Conservation (phyloP, 345 rosid species). For the Balakata baccata region DNA sequence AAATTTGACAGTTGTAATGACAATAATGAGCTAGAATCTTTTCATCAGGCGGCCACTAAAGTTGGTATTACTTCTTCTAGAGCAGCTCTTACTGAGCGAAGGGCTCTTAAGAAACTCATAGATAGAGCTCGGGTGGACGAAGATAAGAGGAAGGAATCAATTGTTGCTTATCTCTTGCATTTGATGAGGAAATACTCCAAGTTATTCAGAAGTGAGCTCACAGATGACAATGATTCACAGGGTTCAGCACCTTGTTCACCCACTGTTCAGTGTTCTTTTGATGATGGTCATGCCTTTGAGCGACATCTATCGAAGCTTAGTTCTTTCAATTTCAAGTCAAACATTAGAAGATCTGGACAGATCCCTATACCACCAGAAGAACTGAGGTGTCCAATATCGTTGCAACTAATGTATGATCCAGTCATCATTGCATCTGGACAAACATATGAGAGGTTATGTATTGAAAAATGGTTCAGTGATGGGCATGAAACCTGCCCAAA, state of each 20-base stretch:
- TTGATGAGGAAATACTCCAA: conserved; percentile 95
- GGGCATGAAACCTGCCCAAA: conserved; percentile 93
- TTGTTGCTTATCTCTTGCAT: conserved; percentile 85
- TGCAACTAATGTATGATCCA: conserved; percentile 97
- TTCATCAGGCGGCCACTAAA: conserved; percentile 75
- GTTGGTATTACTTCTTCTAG: conserved; percentile 83
- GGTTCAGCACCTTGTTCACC: conserved; percentile 90
- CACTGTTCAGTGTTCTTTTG: conserved; percentile 50
- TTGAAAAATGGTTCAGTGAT: conserved; percentile 94
- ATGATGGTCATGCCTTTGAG: conserved; percentile 62
- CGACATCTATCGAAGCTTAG: conserved; percentile 78
- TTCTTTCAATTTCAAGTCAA: conserved; percentile 65
- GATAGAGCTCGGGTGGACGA: conserved; percentile 93
- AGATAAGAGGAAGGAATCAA: conserved; percentile 96
- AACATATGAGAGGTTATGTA: conserved; percentile 89
- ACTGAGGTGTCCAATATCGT: conserved; percentile 88
- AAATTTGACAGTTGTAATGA: conserved; percentile 61
- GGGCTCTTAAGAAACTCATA: conserved; percentile 86
- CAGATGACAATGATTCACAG: conserved; percentile 90
- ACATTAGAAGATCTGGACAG: conserved; percentile 59
- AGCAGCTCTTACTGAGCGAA: conserved; percentile 85
- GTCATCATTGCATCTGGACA: conserved; percentile 97
- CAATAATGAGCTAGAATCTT: conserved; percentile 71
- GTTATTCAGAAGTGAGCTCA: conserved; percentile 73
- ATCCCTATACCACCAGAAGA: conserved; percentile 87